Evolutionary conservation across 176 grass and related monocot genomes (phyloP).

Genomic region (Bromus sterilis): DNA sequence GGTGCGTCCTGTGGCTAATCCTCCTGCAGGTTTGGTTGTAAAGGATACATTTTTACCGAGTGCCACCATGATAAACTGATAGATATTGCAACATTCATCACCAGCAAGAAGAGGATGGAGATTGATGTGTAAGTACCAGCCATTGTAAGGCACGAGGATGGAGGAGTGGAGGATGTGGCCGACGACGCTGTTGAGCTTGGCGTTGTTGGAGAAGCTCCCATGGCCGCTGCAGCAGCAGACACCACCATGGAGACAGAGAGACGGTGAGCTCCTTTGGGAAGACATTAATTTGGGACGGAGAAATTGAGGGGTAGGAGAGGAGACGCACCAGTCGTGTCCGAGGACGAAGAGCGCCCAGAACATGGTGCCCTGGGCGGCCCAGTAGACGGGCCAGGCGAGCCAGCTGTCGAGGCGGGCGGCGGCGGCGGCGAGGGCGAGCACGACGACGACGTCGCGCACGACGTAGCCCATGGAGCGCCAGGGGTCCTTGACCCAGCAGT

Average conservation of each 20-base stretch:
- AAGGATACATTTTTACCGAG: background rate
- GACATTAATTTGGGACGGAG: background rate
- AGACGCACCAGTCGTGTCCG: slow-evolving; percentile 75
- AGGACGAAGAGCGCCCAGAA: slow-evolving; percentile 98
- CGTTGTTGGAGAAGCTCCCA: slow-evolving; percentile 53
- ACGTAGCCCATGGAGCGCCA: slow-evolving; percentile 70
- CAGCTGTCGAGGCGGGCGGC: slow-evolving; percentile 54
- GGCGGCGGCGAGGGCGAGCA: slow-evolving; percentile 46
- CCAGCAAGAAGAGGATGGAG: background rate
- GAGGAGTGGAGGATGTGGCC: slow-evolving; percentile 75
- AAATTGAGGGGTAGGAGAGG: background rate
- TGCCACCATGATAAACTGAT: background rate
- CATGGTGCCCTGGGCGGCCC: slow-evolving; percentile 88
- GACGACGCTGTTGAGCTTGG: slow-evolving; percentile 57
- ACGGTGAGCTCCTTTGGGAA: background rate
- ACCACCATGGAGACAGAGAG: background rate
- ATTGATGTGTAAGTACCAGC: slow-evolving; percentile 26
- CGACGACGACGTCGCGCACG: slow-evolving; percentile 45
- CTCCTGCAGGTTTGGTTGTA: slow-evolving; percentile 45
- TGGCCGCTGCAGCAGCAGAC: slow-evolving; percentile 35
- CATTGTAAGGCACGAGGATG: slow-evolving; percentile 64
- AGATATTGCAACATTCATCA: background rate
- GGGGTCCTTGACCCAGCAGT: slow-evolving; percentile 66
- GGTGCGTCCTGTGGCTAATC: slow-evolving; percentile 95
- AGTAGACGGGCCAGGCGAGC: slow-evolving; percentile 66